Conservation (phyloP, 768 basidiomycete species). For the Amanita phalloides region DNA sequence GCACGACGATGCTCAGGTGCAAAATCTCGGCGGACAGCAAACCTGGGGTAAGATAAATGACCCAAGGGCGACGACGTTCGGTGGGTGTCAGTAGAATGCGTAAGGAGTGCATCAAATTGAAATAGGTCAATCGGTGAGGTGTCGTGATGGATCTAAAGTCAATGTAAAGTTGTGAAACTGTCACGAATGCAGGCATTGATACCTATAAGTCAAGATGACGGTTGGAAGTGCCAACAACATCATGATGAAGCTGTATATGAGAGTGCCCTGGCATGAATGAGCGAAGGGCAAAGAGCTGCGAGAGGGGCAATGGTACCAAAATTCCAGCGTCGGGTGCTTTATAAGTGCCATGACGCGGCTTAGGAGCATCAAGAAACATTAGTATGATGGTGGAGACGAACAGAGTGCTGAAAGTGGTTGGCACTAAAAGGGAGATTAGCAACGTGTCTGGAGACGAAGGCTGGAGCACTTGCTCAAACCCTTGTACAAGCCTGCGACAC, state of each 20-base stretch:
- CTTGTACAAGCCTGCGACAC: constrained; percentile 70
- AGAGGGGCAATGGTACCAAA: constrained; percentile 21
- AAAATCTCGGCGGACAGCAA: constrained; percentile 49
- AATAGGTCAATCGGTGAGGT: constrained; percentile 63
- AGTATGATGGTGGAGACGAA: constrained; percentile 49
- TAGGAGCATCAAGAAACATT: constrained; percentile 44
- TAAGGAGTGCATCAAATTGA: constrained; percentile 44
- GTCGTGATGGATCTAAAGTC: constrained; percentile 65
- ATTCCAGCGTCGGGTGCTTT: constrained; percentile 50
- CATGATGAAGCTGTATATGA: constrained; percentile 53
- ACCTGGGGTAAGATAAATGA: constrained; percentile 71
- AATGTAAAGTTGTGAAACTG: constrained; percentile 5
- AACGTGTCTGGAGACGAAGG: neutral
- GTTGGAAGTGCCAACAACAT: constrained; percentile 61
- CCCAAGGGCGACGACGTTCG: constrained; percentile 70
- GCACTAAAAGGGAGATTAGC: constrained; percentile 19
- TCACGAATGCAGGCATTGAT: constrained; percentile 11
- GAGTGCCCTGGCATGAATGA: constrained; percentile 31
- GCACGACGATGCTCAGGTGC: constrained; percentile 35
- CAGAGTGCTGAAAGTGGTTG: constrained; percentile 35
- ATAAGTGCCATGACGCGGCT: constrained; percentile 55
- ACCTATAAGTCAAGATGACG: constrained; percentile 72
- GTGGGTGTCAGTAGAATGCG: constrained; percentile 73
- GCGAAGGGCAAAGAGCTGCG: neutral
- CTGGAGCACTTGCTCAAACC: constrained; percentile 43